Base-by-base conservation (phyloP, 768 basidiomycete species). In the Leccinum fibrillosum region DNA sequence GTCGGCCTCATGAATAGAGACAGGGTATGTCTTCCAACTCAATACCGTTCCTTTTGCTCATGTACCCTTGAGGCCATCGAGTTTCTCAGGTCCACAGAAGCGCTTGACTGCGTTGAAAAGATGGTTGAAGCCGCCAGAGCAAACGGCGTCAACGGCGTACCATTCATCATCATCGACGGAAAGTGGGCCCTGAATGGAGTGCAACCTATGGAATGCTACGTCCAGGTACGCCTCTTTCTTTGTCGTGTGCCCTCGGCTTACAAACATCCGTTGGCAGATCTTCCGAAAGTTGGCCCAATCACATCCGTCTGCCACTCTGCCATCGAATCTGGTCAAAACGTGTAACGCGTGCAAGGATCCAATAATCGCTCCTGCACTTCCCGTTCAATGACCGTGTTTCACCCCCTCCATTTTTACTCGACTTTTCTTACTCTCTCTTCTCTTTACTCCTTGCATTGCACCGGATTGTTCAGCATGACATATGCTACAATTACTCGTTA, bases 111-210 rank as follows among this genome's bases (percentile, higher is more conserved):
- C 42, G 76, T 82, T 7, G 64, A 75, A 49, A 70, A 71, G 25
- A 77, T 76, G 60, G 71, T 80, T 54, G 63, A 67, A 8, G 71
- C 74, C 12, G 79, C 80, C 3, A 74, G 76, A 58, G 64, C 69
- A 25, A 70, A 74, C n/a, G 78, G 80, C 5, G 79, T 83, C 58
- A 75, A 72, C 1, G 82, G 82, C 35, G 81, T 83, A 1, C 82
- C 82, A 0, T 82, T 80, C 67, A 75, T 79, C 55, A 77, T 82
- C 57, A 73, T 80, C 32, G 74, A 80, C 39, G 71, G 74, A 11
- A 77, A 74, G 52, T 80, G 76, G 73, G 80, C 77, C 15, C 47
- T 80, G 53, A 75, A 73, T 15, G 79, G 79, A n/a, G 77, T 76
- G 9, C 80, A 81, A 57, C 55, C 73, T 9, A 64, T 63, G 39